Conservation (phyloP, 2,329 filamentous ascomycete genomes). For the Pseudocercospora crystallina region DNA sequence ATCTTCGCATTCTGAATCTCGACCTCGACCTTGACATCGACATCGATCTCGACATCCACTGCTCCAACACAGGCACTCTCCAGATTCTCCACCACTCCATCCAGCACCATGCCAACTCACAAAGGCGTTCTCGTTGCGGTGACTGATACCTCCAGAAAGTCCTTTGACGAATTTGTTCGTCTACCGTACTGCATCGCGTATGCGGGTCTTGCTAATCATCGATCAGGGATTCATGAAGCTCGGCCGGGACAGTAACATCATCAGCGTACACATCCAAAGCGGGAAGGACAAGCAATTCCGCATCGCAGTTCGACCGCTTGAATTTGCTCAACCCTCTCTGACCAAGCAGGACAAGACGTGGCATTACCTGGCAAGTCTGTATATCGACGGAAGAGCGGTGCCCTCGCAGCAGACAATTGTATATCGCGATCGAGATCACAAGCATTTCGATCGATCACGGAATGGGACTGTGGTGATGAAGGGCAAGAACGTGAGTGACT, state of each 20-base stretch:
- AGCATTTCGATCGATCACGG: neutral
- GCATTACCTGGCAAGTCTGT: constrained; percentile 8
- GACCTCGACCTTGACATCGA: neutral
- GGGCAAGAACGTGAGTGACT: constrained; percentile 2
- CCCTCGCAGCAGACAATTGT: constrained; percentile 12
- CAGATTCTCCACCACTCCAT: neutral
- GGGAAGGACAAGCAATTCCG: constrained; percentile 13
- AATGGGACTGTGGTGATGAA: constrained; percentile 5
- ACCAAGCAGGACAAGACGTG: neutral
- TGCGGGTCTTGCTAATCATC: too few species aligned
- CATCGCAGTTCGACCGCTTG: constrained; percentile 11
- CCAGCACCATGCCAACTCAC: constrained; percentile 6
- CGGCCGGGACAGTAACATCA: neutral
- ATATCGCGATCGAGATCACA: constrained; percentile 7
- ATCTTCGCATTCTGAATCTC: too few species aligned
- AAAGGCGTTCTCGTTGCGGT: constrained; percentile 7
- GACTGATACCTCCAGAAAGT: neutral
- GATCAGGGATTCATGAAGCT: neutral
- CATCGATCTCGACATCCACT: neutral
- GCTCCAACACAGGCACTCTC: neutral
- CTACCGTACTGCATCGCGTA: too few species aligned
- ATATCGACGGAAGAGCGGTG: constrained; percentile 11
- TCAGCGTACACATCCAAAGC: constrained; percentile 15
- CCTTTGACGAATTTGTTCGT: constrained; percentile 11
- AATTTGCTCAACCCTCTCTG: neutral